These are phyloP conservation scores for Eimeria nieschulzi DNA, from an alignment of 169 alveolate species.

Conservation along the genomic window DNA sequence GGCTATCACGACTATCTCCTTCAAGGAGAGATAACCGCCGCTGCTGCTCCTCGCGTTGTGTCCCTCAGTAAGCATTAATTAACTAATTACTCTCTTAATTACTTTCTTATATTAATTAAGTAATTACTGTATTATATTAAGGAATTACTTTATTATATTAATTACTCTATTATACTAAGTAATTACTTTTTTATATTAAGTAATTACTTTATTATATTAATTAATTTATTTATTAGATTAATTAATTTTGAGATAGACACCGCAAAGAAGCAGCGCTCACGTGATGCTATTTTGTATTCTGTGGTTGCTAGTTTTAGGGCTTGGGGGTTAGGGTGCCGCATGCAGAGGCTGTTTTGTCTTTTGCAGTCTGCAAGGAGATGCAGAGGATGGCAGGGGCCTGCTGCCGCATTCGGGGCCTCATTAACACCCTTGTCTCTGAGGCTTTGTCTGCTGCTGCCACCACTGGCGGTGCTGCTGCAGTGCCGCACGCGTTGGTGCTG, in stretches of 20 bases:
- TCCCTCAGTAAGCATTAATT: constrained; percentile 15
- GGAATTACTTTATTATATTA: too few relatives aligned
- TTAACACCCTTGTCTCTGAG: constrained; percentile 10
- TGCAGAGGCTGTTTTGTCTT: background rate
- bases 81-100: too few relatives aligned
- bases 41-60: constrained; percentile 41
- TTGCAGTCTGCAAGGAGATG: constrained; percentile 56
- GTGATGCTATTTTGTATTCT: background rate
- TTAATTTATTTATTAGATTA: too few relatives aligned
- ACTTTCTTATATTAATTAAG: too few relatives aligned
- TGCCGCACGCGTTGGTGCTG: constrained; percentile 45
- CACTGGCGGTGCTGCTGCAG: constrained; percentile 30
- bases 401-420: constrained; percentile 13
- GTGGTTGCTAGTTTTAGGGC: background rate
- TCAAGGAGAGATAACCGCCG: constrained; percentile 44
- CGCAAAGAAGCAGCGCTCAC: background rate
- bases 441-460: constrained; percentile 53
- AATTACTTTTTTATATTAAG: too few relatives aligned
- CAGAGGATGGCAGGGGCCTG: constrained; percentile 43
- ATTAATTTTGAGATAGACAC: background rate
- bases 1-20: constrained; percentile 62
- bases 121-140: too few relatives aligned
- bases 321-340: background rate
- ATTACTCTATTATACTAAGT: too few relatives aligned
- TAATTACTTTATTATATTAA: too few relatives aligned